Conservation (phyloP, 2,329 filamentous ascomycete species). For the Penicillium glabrum region DNA sequence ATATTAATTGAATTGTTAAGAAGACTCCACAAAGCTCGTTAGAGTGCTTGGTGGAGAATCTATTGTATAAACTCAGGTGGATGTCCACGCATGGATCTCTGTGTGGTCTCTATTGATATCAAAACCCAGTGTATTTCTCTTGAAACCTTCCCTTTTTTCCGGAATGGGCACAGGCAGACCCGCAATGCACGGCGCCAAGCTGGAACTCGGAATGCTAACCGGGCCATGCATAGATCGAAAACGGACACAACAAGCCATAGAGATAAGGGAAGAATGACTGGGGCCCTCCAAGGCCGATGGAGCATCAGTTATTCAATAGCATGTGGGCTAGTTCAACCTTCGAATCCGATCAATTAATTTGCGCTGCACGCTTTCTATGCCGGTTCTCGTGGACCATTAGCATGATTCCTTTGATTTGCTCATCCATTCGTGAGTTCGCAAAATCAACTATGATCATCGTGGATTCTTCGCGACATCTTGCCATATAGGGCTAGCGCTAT, state of each 20-base stretch:
- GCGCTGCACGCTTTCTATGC: no score
- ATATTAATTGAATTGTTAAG: no score
- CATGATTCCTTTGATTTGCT: background rate
- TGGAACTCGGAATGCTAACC: background rate
- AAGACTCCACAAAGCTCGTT: no score
- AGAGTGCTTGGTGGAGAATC: no score
- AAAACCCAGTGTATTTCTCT: no score
- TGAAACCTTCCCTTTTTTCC: background rate
- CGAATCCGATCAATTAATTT: no score
- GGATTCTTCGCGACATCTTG: slow-evolving; percentile 15
- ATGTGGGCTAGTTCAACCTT: no score
- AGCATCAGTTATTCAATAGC: no score
- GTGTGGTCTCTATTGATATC: background rate
- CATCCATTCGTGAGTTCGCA: background rate
- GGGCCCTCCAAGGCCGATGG: background rate
- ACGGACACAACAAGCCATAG: background rate
- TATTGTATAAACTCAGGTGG: background rate
- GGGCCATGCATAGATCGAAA: background rate
- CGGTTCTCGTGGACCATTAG: no score
- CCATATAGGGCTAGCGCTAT: slow-evolving; percentile 14
- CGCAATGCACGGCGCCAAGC: slow-evolving; percentile 11
- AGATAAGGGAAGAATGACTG: no score
- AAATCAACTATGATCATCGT: slow-evolving; percentile 23
- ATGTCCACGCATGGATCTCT: background rate
- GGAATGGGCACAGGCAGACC: background rate